These are phyloP conservation scores for Colletotrichum siamense DNA, from an alignment of 2,329 filamentous ascomycete species.

Conservation along the genomic window DNA sequence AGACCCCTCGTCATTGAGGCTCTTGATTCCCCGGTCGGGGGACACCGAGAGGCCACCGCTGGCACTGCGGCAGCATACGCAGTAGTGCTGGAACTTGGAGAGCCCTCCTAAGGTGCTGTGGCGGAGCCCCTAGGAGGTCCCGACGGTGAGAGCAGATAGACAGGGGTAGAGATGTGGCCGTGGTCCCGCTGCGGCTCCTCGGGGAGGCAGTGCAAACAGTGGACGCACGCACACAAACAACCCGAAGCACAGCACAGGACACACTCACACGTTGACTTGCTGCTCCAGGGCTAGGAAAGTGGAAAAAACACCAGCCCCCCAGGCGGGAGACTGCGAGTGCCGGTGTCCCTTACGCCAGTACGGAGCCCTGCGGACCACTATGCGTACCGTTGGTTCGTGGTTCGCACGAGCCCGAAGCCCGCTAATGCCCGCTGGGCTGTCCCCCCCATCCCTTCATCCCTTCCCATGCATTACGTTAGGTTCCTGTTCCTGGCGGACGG, in stretches of 20 bases:
- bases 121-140: conserved; percentile 16
- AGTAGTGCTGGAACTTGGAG: neutral
- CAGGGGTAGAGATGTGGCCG: neutral
- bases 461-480: neutral
- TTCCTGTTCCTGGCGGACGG: neutral
- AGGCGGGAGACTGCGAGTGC: neutral
- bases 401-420: neutral
- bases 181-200: neutral
- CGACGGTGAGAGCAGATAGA: neutral
- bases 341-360: neutral
- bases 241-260: neutral
- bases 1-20: conserved; percentile 9
- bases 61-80: neutral
- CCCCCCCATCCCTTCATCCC: neutral
- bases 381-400: neutral
- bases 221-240: neutral
- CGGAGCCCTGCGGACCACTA: neutral
- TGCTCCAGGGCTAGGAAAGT: neutral
- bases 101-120: neutral
- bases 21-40: conserved; percentile 5
- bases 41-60: neutral
- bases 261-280: neutral
- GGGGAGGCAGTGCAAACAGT: conserved; percentile 2
- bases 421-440: neutral
- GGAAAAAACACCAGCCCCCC: conserved; percentile 1